phyloP scores from a whole-genome alignment of 2,329 filamentous ascomycete species.

The Aspergillus udagawae region DNA sequence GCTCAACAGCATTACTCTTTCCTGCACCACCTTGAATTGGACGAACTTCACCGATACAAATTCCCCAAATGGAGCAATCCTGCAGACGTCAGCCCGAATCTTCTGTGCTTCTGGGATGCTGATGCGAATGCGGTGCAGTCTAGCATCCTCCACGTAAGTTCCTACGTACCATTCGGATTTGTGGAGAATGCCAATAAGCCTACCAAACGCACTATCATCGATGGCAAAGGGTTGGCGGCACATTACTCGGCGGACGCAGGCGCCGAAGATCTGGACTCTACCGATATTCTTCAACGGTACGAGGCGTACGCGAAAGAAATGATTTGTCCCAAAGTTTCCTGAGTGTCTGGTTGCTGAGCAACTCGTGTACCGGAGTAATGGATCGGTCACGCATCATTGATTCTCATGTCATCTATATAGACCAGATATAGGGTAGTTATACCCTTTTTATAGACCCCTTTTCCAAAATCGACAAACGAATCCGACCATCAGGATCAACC shows the following conservation, averaged over 20 bases:
- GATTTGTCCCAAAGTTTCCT: slow-evolving; percentile 38
- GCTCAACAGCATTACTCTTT: slow-evolving; percentile 44
- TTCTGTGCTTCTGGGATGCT: slow-evolving; percentile 51
- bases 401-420: neutral
- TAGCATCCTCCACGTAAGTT: slow-evolving; percentile 41
- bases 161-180: slow-evolving; percentile 37
- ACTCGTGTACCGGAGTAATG: neutral
- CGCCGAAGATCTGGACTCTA: slow-evolving; percentile 44
- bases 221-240: slow-evolving; percentile 51
- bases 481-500: neutral
- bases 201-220: slow-evolving; percentile 41
- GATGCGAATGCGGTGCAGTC: slow-evolving; percentile 47
- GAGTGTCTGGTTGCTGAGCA: neutral
- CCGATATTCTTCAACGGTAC: slow-evolving; percentile 54
- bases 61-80: slow-evolving; percentile 47
- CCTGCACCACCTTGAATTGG: slow-evolving; percentile 49
- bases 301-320: slow-evolving; percentile 51
- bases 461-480: neutral
- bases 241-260: slow-evolving; percentile 50
- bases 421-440: neutral
- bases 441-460: neutral
- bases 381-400: neutral
- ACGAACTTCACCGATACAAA: slow-evolving; percentile 45
- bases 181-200: slow-evolving; percentile 27
- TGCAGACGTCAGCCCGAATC: slow-evolving; percentile 51